Base-by-base conservation (phyloP, 139 green algal genomes). In the Picochlorum sp. region DNA sequence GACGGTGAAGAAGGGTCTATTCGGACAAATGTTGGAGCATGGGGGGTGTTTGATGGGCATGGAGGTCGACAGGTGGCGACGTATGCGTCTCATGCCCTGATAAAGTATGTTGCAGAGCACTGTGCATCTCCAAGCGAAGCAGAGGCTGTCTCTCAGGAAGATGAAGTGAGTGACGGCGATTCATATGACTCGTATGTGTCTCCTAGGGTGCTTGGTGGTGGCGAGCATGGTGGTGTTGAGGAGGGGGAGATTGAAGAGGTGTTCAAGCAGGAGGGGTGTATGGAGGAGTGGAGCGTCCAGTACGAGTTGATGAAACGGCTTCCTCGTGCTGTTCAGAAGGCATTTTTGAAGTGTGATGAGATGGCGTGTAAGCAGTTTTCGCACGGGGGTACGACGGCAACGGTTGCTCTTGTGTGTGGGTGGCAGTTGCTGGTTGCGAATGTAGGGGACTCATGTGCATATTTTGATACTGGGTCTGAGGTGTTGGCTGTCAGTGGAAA, bases 301-400 rank as follows among this genome's bases (percentile, higher is more conserved):
- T 21, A 28, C 41, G 37, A 59, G 37, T 23, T 66, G 23, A 32
- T 46, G 20, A 34, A 46, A 20, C 32, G 61, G 37, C 61, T 66
- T 15, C 61, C 61, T 21, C 2, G 15, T 6, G 71, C 70, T 34
- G 63, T 74, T 24, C 21, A 9, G 14, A 54, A 61, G 8, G 65
- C 38, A 3, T 79, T 81, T 60, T 13, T 37, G 6, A 50, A 54
- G 4, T 49, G 62, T 4, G 50, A 79, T 30, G 49, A 45, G 2
- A 50, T 58, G 18, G 69, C 70, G 11, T 34, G 49, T 14, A 44
- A 49, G 38, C 66, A 56, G 14, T 74, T 62, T 21, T 23, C 76
- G 56, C 47, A 56, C 23, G 65, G 63, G 21, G 89, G 89, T 16
- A 88, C 82, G 11, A 95, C 89, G 8, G 89, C 86, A 52, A 96